Evolutionary conservation across 2,329 filamentous ascomycete species (phyloP).

Genomic region (Paecilomyces fulvus): DNA sequence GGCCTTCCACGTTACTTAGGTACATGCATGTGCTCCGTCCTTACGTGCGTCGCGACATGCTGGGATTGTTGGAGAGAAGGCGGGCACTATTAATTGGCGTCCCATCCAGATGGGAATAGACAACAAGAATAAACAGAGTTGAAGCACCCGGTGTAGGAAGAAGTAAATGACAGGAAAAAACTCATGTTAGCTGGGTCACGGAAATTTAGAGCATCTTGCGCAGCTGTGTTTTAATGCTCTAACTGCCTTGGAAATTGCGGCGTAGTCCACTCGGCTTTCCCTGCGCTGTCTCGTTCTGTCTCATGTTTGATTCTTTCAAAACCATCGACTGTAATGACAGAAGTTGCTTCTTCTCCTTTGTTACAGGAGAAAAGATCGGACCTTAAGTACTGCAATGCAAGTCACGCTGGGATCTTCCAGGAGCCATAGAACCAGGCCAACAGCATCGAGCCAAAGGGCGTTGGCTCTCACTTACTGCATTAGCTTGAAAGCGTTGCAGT

Average conservation of each 20-base stretch:
- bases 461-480: neutral
- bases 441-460: neutral
- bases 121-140: neutral
- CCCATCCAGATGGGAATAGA: constrained; percentile 6
- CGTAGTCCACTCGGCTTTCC: neutral
- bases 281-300: neutral
- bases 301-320: neutral
- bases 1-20: constrained; percentile 6
- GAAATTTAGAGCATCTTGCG: neutral
- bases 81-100: constrained; percentile 10
- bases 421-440: neutral
- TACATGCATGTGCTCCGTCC: constrained; percentile 7
- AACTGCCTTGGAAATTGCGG: neutral
- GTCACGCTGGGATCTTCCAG: neutral
- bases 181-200: neutral
- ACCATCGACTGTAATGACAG: neutral
- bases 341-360: neutral
- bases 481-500: neutral
- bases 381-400: neutral
- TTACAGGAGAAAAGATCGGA: neutral
- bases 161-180: neutral
- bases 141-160: neutral
- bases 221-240: neutral
- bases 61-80: constrained; percentile 5
- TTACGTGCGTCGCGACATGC: constrained; percentile 7